Base-by-base conservation (phyloP, 202 grass and related monocot genomes). In the Dendrocalamus latiflorus region DNA sequence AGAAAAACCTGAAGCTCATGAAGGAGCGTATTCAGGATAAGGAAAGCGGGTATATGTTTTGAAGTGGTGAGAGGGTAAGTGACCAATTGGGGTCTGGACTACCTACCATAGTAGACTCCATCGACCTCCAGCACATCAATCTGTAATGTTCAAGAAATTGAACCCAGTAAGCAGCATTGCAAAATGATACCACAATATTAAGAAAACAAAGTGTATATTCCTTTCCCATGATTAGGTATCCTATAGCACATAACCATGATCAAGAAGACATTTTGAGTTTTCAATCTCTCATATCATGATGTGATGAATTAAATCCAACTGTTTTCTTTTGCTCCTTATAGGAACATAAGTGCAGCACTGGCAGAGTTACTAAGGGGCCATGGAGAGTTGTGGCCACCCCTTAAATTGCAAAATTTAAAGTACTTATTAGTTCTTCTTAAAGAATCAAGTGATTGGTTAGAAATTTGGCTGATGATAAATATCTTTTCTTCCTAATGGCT, bases 101-200 rank as follows among this genome's bases (percentile, higher is more conserved):
- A 28, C 26, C 26, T 14, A 98, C 95, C 95, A 72, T 95, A 98
- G 51, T 95, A 95, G 48, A 93, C 81, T 71, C 95, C 93, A 44
- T 95, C 91, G 5, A 98, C 92, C 80, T 98, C 93, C 18, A 98
- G 85, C 77, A 98, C 93, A 72, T 98, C 95, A 76, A 98, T 98
- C 95, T 98, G 80, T 26, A 90, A 28, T 28, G 26, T 81, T 77
- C 5, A 80, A 78, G 16, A 65, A 78, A 68, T 25, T 43, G 20
- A 44, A 44, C 28, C 76, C 61, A 65, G 7, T 80, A 73, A 79
- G 60, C 30, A 59, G 17, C 22, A 34, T 72, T 33, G 47, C 37
- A 28, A 61, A 68, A n/a, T 60, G 54, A 68, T 16, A 6, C 63
- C 9, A 14, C 50, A 68, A 7, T 44, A 37, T 6, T 39, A 74